Base-by-base conservation (phyloP, 352 stramenopile species). In the Phytophthora vignae region DNA sequence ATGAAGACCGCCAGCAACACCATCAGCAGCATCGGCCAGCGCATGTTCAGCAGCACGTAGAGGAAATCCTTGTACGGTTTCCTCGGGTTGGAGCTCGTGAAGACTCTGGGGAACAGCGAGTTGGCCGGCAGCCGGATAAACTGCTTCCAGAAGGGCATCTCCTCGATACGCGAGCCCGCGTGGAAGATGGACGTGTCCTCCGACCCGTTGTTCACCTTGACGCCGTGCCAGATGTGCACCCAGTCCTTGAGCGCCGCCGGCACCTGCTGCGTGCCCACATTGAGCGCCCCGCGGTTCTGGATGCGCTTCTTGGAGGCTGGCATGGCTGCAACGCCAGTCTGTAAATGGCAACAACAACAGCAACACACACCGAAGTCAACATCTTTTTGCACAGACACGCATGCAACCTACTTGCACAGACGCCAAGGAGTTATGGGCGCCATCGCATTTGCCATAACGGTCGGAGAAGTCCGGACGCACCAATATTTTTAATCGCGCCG, bases 21-120 rank as follows among this genome's bases (percentile, higher is more conserved):
- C n/a, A 64, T 78, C 11, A 84, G 72, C 33, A 96, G 71, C 80
- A 90, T 88, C 5, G 87, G 81, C 87, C 87, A 94, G 52, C 85
- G 85, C 84, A 93, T 85, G 71, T 96, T 93, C 52, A 96, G 71
- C 54, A 96, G 67, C 66, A 94, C 81, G 62, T 96, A 96, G 9
- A 93, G 64, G 25, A 94, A 90, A 61, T 96, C 88, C 63, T 96
- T 96, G 82, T 94, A 94, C 22, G 78, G 72, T 48, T 77, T 80
- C 17, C 87, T 79, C 49, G 87, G 88, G 64, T 95, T 95, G 27
- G 69, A 56, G 27, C 72, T 71, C 27, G 88, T 91, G 31, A 84
- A 71, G 1, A 95, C 75, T 19, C 69, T 74, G 36, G 88, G 83
- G 59, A 95, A 93, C 17, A 95, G 83, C 66, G 86, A 90, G 59